Base-by-base conservation (phyloP, 805 yeast genomes). In the Metschnikowia reukaufii region DNA sequence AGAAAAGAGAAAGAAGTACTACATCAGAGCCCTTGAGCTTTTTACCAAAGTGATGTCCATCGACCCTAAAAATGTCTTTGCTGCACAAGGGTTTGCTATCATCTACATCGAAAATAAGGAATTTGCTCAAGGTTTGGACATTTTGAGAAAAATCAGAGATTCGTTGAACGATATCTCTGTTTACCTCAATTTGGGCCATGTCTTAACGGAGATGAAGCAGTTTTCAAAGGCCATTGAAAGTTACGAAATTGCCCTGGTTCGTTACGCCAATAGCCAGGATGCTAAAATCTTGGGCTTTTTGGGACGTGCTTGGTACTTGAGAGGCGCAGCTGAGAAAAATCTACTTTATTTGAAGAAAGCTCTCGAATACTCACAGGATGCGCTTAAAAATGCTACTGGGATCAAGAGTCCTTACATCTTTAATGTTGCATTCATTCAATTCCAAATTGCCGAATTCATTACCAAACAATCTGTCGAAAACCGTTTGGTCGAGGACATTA, bases 21-120 rank as follows among this genome's bases (percentile, higher is more conserved):
- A 86, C 63, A 73, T 84, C 37, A 82, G 96, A 65, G 97, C 97
- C n/a, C 86, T 91, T 12, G 97, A 92, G 67, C 73, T 94, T 49
- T 92, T 82, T 64, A 87, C 89, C 59, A 94, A 94, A 67, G 97
- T 89, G 1, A 70, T 94, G 44, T 83, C 86, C 42, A 68, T 90
- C 23, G 98, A 94, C 68, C 81, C 91, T 2, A 74, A 78, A 55
- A 88, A 92, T 62, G 92, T 91, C 1, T 94, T 84, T 70, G 99
- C 99, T 4, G 98, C 99, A 1, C 99, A 94, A 66, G 99, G 99
- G 45, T 76, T 94, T 51, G 98, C 97, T 1, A 89, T 94, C 46
- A 82, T 90, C 4, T 86, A 89, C 64, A 95, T 96, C 9, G 97
- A 92, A 59, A 84, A 83, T 59, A 83, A 84, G 55, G 83, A 87